Conservation (phyloP, 2,329 filamentous ascomycete genomes). For the Alternaria sp. region DNA sequence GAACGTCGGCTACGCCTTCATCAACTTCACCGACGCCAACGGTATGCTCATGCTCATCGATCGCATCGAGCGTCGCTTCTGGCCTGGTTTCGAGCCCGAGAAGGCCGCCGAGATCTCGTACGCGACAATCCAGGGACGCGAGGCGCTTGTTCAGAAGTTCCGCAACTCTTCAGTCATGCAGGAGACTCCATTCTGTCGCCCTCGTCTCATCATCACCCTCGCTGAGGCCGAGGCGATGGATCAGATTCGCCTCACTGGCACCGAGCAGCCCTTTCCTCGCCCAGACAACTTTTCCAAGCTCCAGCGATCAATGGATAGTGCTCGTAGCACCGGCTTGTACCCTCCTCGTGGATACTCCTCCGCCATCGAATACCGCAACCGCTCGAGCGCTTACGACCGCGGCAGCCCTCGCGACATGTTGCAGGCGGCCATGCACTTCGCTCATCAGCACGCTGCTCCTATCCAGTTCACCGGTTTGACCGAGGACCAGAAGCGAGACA, state of each 20-base stretch:
- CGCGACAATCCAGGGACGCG: conserved; percentile 94
- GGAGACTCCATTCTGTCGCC: conserved; percentile 80
- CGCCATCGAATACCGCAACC: conserved; percentile 77
- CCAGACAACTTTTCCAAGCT: conserved; percentile 89
- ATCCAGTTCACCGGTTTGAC: conserved; percentile 21
- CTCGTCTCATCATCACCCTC: conserved; percentile 69
- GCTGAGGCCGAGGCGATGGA: conserved; percentile 55
- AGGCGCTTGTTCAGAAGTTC: conserved; percentile 92
- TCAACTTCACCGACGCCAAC: conserved; percentile 83
- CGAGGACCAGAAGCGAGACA: conserved; percentile 32
- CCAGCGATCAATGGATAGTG: conserved; percentile 86
- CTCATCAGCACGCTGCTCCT: conserved; percentile 28
- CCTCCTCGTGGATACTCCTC: conserved; percentile 79
- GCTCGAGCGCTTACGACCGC: conserved; percentile 80
- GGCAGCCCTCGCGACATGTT: conserved; percentile 66
- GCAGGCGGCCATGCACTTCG: conserved; percentile 31
- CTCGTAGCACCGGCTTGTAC: conserved; percentile 85
- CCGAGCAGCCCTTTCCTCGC: conserved; percentile 77
- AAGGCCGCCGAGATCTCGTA: conserved; percentile 93
- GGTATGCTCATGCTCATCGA: conserved; percentile 46
- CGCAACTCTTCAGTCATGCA: conserved; percentile 97
- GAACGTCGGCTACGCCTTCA: conserved; percentile 95
- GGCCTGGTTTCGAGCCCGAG: conserved; percentile 82
- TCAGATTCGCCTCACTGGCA: conserved; percentile 63
- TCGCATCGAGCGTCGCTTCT: conserved; percentile 51